These are phyloP conservation scores for Xanthoparmelia taractica DNA, from an alignment of 495 filamentous ascomycete genomes.

Conservation along the genomic window DNA sequence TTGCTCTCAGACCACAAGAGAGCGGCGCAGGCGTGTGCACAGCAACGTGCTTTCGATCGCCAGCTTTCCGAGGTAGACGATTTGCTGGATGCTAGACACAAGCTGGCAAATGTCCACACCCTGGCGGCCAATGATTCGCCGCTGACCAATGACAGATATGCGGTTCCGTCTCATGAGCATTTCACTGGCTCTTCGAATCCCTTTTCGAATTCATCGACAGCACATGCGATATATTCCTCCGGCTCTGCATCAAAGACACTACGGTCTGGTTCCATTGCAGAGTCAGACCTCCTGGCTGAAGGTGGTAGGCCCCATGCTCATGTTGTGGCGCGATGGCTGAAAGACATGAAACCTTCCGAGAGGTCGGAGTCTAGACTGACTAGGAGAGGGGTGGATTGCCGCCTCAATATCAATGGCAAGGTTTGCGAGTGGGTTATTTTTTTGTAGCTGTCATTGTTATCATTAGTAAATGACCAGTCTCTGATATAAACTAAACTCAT, in stretches of 20 bases:
- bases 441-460: not conserved
- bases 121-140: not conserved
- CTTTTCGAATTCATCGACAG: not conserved
- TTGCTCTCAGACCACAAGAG: not conserved
- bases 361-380: not conserved
- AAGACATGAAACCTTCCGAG: not conserved
- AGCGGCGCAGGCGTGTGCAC: not conserved
- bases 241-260: not conserved
- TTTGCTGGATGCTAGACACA: not conserved
- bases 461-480: no score
- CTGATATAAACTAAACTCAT: no score
- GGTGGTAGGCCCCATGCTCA: not conserved
- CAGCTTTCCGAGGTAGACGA: not conserved
- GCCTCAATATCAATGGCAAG: not conserved
- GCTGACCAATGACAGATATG: no score
- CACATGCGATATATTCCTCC: not conserved
- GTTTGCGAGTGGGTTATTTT: slow-evolving; percentile 8
- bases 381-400: not conserved
- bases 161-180: not conserved
- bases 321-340: not conserved
- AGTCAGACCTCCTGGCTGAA: not conserved
- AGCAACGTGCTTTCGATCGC: not conserved
- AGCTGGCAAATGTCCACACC: not conserved
- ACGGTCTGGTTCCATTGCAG: not conserved
- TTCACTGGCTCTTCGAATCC: not conserved